These are phyloP conservation scores for Cytospora mali DNA, from an alignment of 2,329 filamentous ascomycete genomes.

Conservation along the genomic window DNA sequence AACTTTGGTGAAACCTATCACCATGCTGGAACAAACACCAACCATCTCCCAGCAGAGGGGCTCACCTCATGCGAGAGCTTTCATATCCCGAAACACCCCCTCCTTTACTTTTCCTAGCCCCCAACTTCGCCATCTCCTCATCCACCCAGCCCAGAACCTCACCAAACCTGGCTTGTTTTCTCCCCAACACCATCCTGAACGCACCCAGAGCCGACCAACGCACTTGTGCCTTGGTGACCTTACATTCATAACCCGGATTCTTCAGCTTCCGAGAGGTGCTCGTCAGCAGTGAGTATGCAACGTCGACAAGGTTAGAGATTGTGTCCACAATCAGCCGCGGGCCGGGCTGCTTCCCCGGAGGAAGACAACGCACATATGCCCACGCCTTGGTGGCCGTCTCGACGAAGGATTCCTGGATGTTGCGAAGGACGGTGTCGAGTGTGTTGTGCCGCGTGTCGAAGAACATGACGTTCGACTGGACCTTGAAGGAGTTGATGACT, in stretches of 20 bases:
- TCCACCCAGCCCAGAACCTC: constrained; percentile 70
- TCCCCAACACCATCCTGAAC: constrained; percentile 67
- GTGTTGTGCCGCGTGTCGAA: constrained; percentile 81
- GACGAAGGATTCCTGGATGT: constrained; percentile 72
- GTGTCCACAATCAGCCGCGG: constrained; percentile 59
- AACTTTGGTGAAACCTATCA: neutral
- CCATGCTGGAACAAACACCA: neutral
- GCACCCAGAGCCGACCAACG: constrained; percentile 68
- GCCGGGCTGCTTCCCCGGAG: constrained; percentile 57
- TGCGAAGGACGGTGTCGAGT: constrained; percentile 66
- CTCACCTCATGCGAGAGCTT: neutral
- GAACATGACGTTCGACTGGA: constrained; percentile 83
- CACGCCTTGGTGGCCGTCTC: constrained; percentile 79
- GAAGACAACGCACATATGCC: constrained; percentile 63
- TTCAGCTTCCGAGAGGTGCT: constrained; percentile 50
- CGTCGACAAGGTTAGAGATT: constrained; percentile 65
- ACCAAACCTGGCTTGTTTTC: constrained; percentile 71
- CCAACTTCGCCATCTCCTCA: constrained; percentile 45
- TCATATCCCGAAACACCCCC: neutral
- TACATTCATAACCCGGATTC: constrained; percentile 58
- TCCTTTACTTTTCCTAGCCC: constrained; percentile 14
- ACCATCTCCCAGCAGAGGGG: neutral
- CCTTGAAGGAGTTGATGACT: constrained; percentile 75
- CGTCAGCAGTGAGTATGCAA: constrained; percentile 66
- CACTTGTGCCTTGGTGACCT: constrained; percentile 62